phyloP scores from a whole-genome alignment of 345 rosid genomes.

The Citropsis articulata region DNA sequence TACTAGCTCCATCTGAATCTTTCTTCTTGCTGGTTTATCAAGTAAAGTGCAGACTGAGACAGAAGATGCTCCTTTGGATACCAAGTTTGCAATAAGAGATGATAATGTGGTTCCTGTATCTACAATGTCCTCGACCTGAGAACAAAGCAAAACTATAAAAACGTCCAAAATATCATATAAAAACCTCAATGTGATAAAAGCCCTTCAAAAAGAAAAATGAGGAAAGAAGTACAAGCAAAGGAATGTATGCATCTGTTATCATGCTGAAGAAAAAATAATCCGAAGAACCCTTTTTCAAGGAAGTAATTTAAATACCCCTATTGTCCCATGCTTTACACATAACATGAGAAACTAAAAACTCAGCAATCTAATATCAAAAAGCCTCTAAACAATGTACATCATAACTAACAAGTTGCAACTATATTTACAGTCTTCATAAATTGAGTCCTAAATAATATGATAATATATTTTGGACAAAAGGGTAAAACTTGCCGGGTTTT shows the following conservation, averaged over 20 bases:
- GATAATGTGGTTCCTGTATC: conserved; percentile 85
- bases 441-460: background rate
- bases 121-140: conserved; percentile 89
- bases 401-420: background rate
- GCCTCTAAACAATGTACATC: background rate
- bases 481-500: background rate
- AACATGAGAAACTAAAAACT: background rate
- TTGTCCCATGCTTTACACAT: background rate
- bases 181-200: background rate
- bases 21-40: conserved; percentile 68
- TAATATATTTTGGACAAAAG: background rate
- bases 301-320: background rate
- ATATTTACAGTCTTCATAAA: background rate
- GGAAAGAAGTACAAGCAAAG: background rate
- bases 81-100: conserved; percentile 52
- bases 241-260: background rate
- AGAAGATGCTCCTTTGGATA: conserved; percentile 62
- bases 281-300: background rate
- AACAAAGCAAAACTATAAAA: background rate
- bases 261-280: background rate
- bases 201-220: background rate
- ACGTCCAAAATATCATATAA: background rate
- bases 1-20: conserved; percentile 58
- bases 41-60: conserved; percentile 84
- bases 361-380: background rate